Evolutionary conservation across 2,329 filamentous ascomycete species (phyloP).

Genomic region (Sclerotiophoma versabilis): DNA sequence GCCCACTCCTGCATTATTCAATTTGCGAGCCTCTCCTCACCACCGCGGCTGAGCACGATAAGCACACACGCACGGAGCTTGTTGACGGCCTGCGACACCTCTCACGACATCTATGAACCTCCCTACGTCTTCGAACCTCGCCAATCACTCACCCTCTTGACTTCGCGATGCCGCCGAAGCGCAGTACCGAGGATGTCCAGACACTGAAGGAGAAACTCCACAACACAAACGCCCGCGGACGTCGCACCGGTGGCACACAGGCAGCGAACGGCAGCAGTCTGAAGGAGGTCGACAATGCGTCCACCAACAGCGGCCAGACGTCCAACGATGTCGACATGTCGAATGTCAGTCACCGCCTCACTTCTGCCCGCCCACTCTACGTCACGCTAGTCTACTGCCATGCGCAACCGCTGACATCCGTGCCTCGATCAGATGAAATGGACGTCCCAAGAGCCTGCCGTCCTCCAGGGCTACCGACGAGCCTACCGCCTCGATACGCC

Average conservation of each 20-base stretch:
- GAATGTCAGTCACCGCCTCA: conserved; percentile 39
- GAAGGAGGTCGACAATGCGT: conserved; percentile 50
- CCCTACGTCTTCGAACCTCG: not conserved
- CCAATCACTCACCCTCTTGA: conserved; percentile 12
- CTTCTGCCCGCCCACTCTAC: conserved; percentile 4
- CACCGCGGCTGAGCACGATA: conserved; percentile 13
- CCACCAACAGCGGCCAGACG: conserved; percentile 45
- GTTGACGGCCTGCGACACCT: conserved; percentile 7
- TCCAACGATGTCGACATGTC: conserved; percentile 40
- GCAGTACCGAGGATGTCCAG: conserved; percentile 50
- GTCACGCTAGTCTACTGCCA: conserved; percentile 1
- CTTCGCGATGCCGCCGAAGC: conserved; percentile 49
- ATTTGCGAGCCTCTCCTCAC: conserved; percentile 14
- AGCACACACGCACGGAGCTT: conserved; percentile 14
- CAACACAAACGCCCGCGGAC: conserved; percentile 48
- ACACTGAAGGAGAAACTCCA: conserved; percentile 54
- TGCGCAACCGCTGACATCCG: conserved; percentile 23
- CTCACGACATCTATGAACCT: conserved; percentile 9
- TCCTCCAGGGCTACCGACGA: conserved; percentile 78
- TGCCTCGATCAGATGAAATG: conserved; percentile 62
- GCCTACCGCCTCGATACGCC: conserved; percentile 75
- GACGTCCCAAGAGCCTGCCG: conserved; percentile 69
- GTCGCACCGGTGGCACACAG: conserved; percentile 41
- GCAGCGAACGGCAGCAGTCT: conserved; percentile 44
- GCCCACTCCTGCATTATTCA: conserved; percentile 21